Conservation (phyloP, 805 yeast species). For the Suhomyces pyralidae region DNA sequence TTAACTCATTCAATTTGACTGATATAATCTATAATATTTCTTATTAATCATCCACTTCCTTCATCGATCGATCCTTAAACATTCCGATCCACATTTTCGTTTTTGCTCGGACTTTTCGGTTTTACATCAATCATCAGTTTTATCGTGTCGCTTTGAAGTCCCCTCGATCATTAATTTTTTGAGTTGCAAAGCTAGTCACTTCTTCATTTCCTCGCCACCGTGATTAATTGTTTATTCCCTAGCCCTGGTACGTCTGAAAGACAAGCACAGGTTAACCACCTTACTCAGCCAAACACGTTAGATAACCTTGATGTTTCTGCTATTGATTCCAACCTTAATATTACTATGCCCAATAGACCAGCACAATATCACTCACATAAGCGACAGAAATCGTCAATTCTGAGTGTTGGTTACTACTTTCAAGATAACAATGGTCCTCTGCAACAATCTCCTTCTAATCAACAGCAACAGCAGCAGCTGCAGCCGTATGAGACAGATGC, state of each 20-base stretch:
- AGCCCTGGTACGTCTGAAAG: conserved; percentile 2
- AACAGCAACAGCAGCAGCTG: conserved; percentile 4
- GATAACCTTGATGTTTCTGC: conserved; percentile 3
- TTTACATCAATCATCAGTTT: not conserved
- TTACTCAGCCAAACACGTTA: conserved; percentile 1
- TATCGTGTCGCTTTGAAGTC: not conserved
- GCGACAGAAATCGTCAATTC: conserved; percentile 36
- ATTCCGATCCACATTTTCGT: not conserved
- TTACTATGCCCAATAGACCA: conserved; percentile 7
- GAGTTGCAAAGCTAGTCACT: not conserved
- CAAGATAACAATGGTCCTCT: conserved; percentile 7
- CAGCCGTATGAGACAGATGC: conserved; percentile 13
- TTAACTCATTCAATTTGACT: not conserved
- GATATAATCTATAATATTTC: not conserved
- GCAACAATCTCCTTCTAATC: conserved; percentile 5
- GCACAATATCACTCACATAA: conserved; percentile 24
- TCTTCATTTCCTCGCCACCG: conserved; percentile 3
- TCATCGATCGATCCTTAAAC: not conserved
- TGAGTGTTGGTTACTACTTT: conserved; percentile 30
- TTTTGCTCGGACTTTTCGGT: conserved; percentile 5
- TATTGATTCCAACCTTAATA: not conserved
- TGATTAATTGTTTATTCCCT: not conserved
- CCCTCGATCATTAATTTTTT: not conserved
- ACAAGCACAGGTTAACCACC: conserved; percentile 1
- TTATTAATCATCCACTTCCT: not conserved